Percentiles rank a stretch among this genome's conserved stretches.
phyloP scores from a whole-genome alignment of 305 asterid genomes.

The Rubia peregrina region DNA sequence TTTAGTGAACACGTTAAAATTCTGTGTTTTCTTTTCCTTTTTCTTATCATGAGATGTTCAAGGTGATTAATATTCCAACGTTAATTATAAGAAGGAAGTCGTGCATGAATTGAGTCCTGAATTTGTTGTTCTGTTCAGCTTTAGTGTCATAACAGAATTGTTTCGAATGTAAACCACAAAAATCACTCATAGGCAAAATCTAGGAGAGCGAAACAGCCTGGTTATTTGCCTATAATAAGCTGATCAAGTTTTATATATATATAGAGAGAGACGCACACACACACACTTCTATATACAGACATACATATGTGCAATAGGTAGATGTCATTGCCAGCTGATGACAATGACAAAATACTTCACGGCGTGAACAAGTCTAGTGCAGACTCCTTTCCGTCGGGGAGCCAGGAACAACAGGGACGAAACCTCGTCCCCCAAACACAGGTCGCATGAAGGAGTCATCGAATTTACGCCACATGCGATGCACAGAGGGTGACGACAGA shows the following conservation, averaged over 20 bases:
- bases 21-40: too few relatives aligned
- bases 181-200: background rate
- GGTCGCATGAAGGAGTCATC: slow-evolving; percentile 41
- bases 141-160: too few relatives aligned
- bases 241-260: too few relatives aligned
- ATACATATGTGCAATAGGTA: background rate
- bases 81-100: too few relatives aligned
- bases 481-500: slow-evolving; percentile 31
- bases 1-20: too few relatives aligned
- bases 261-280: too few relatives aligned
- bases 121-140: background rate
- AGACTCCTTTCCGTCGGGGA: slow-evolving; percentile 27
- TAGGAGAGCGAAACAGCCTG: background rate
- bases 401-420: slow-evolving; percentile 29
- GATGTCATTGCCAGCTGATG: background rate
- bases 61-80: too few relatives aligned
- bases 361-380: slow-evolving; percentile 7
- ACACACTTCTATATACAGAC: background rate
- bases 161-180: background rate
- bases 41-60: too few relatives aligned
- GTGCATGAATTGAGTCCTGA: too few relatives aligned
- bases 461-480: slow-evolving; percentile 34
- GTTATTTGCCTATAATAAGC: background rate
- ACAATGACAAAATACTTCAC: background rate
- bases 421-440: slow-evolving; percentile 40